phyloP scores from a whole-genome alignment of 2,329 filamentous ascomycete genomes.

The Rutstroemia sp. region DNA sequence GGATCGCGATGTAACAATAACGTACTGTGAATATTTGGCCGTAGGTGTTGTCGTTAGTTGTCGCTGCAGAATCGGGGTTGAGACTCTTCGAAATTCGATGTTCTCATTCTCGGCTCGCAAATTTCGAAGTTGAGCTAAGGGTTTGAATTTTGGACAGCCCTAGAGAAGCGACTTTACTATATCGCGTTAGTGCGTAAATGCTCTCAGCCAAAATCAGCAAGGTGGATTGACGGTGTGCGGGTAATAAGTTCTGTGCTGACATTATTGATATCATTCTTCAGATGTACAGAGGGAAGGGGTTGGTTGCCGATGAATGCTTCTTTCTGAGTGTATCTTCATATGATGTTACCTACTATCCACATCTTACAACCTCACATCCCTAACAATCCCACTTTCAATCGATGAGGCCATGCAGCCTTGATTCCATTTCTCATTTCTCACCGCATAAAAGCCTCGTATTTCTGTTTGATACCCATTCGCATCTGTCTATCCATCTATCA shows the following conservation, averaged over 20 bases:
- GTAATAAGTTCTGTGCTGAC: not conserved
- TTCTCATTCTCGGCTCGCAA: conserved; percentile 11
- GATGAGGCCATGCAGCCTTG: not conserved
- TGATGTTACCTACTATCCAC: not conserved
- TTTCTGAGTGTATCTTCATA: not conserved
- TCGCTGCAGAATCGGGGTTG: conserved; percentile 17
- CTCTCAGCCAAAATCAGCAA: not conserved
- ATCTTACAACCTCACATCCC: not conserved
- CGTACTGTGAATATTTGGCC: conserved; percentile 41
- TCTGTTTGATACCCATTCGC: not conserved
- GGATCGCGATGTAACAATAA: conserved; percentile 16
- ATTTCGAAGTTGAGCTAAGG: conserved; percentile 11
- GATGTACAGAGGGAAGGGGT: not conserved
- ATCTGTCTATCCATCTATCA: not conserved
- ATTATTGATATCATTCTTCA: conserved; percentile 1
- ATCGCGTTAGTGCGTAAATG: conserved; percentile 9
- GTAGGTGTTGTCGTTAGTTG: conserved; percentile 40
- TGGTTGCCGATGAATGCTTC: too few species aligned
- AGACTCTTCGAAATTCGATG: conserved; percentile 7
- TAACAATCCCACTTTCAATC: not conserved
- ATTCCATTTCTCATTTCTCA: not conserved
- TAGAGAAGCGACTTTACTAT: conserved; percentile 3
- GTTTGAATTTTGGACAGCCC: conserved; percentile 8
- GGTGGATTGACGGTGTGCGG: not conserved
- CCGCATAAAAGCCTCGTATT: not conserved